Evolutionary conservation across 257 asterid genomes (phyloP).

Genomic region (Scutellaria barbata): DNA sequence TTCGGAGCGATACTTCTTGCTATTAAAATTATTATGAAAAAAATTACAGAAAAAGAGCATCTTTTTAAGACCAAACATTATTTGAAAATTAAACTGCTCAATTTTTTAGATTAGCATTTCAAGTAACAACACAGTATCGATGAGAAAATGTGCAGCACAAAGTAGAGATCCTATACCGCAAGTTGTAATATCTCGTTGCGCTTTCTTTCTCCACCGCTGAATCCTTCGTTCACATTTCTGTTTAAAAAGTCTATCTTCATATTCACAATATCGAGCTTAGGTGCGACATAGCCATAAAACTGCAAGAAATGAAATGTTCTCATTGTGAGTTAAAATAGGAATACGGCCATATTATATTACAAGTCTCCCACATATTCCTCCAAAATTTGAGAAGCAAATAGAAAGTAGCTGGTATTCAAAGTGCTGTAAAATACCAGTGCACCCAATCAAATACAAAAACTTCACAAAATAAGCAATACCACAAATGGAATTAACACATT

Average conservation of each 20-base stretch:
- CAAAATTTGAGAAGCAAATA: neutral
- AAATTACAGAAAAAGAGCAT: slow-evolving; percentile 10
- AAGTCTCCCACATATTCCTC: neutral
- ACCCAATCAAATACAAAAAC: slow-evolving; percentile 15
- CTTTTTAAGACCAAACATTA: neutral
- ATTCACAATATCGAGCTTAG: slow-evolving; percentile 86
- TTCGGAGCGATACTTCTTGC: neutral
- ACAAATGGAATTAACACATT: slow-evolving; percentile 3
- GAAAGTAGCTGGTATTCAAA: neutral
- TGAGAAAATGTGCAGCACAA: slow-evolving; percentile 17
- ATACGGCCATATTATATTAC: neutral
- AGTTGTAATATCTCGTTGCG: slow-evolving; percentile 98
- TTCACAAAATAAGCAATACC: slow-evolving; percentile 13
- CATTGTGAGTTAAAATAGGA: slow-evolving; percentile 20
- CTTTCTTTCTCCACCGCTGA: slow-evolving; percentile 99
- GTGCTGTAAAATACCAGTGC: slow-evolving; percentile 4
- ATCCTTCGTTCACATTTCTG: slow-evolving; percentile 97
- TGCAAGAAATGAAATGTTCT: slow-evolving; percentile 48
- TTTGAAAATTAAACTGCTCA: slow-evolving; percentile 12
- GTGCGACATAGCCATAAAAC: slow-evolving; percentile 86
- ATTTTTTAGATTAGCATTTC: neutral
- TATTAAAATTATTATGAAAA: slow-evolving; percentile 4
- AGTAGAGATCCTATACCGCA: slow-evolving; percentile 58
- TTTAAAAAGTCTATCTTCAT: slow-evolving; percentile 89
- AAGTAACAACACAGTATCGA: neutral